These are phyloP conservation scores for Pyrenophora seminiperda DNA, from an alignment of 2,329 filamentous ascomycete genomes.

Conservation along the genomic window DNA sequence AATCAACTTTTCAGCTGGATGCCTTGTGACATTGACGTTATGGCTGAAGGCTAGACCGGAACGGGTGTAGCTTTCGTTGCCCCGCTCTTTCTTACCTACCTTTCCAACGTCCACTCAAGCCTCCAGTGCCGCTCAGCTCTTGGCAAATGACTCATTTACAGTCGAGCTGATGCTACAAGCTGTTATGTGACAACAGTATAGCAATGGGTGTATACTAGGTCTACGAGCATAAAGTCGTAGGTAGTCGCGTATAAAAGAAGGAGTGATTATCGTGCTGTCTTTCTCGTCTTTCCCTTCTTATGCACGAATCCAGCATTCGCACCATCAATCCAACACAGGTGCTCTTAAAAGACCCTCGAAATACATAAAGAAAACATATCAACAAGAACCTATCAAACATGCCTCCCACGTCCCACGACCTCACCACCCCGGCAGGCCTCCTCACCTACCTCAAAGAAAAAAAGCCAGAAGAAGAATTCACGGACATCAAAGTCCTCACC, in stretches of 20 bases:
- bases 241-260: background rate
- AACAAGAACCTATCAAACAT: too few species aligned
- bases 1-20: too few species aligned
- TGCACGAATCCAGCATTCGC: too few species aligned
- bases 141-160: constrained; percentile 34
- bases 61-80: background rate
- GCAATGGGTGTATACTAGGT: background rate
- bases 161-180: constrained; percentile 13
- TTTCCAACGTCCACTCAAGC: background rate
- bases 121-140: constrained; percentile 10
- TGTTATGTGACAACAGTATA: too few species aligned
- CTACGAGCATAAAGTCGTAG: background rate
- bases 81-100: background rate
- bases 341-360: too few species aligned
- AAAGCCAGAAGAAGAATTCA: constrained; percentile 1
- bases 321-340: too few species aligned
- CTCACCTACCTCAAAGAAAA: constrained; percentile 24
- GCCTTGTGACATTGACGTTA: too few species aligned
- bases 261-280: too few species aligned
- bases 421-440: constrained; percentile 32
- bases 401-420: constrained; percentile 3
- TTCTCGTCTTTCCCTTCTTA: too few species aligned
- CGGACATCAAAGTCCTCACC: constrained; percentile 26
- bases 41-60: background rate
- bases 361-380: background rate